A percentile compares a stretch with the other conserved stretches of the same genome.
phyloP scores from a whole-genome alignment of 192 early-diverging fungal genomes.

The Backusella macrospora region DNA sequence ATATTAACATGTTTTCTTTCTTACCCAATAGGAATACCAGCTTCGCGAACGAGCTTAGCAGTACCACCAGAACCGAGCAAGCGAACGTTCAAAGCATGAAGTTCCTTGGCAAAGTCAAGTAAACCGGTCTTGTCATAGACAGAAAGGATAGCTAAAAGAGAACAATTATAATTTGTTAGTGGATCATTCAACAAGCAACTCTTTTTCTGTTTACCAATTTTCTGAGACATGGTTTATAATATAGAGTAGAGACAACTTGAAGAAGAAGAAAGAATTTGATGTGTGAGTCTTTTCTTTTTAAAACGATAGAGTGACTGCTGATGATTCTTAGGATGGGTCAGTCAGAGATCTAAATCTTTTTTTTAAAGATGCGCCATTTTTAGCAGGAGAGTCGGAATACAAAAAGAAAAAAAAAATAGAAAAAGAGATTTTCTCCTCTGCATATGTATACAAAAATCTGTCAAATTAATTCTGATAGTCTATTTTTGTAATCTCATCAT shows the following conservation, averaged over 20 bases:
- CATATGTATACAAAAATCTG: too few species aligned
- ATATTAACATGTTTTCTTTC: not conserved
- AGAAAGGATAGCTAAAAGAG: slow-evolving; percentile 82
- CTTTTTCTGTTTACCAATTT: not conserved
- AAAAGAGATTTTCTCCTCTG: too few species aligned
- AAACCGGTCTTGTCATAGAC: slow-evolving; percentile 98
- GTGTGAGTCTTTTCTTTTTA: not conserved
- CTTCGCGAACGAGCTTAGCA: slow-evolving; percentile 85
- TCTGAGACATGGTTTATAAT: slow-evolving; percentile 10
- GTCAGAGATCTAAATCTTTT: slow-evolving; percentile 13
- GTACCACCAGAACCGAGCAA: slow-evolving; percentile 97
- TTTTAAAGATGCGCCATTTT: not conserved
- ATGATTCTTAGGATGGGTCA: not conserved
- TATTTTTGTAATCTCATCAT: too few species aligned
- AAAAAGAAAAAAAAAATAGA: too few species aligned
- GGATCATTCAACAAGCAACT: not conserved
- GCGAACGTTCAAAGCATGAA: slow-evolving; percentile 74
- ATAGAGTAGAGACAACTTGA: slow-evolving; percentile 1
- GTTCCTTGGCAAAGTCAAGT: slow-evolving; percentile 82
- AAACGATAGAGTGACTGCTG: slow-evolving; percentile 3
- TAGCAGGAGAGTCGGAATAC: too few species aligned
- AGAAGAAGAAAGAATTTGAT: not conserved
- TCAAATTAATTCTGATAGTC: too few species aligned
- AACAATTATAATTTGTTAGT: not conserved
- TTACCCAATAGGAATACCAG: slow-evolving; percentile 86